These are phyloP conservation scores for Xylaria sp. DNA, from an alignment of 2,329 filamentous ascomycete genomes.

Conservation along the genomic window DNA sequence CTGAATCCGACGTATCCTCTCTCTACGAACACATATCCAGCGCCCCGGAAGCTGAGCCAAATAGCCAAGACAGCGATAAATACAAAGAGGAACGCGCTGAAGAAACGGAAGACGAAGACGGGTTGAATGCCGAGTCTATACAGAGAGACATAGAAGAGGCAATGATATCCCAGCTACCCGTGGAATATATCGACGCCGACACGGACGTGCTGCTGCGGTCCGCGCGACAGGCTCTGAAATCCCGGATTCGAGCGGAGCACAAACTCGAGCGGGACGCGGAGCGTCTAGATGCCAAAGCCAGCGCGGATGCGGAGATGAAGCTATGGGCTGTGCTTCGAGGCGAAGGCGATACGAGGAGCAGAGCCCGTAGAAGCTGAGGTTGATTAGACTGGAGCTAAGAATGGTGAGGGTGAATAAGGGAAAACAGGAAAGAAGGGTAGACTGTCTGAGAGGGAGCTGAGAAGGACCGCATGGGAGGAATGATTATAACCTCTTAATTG, in stretches of 20 bases:
- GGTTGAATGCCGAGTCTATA: constrained; percentile 31
- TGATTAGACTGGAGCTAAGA: neutral
- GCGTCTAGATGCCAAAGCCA: constrained; percentile 35
- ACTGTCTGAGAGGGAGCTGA: neutral
- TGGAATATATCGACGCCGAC: constrained; percentile 26
- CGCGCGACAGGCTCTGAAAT: constrained; percentile 33
- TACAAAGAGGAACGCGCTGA: constrained; percentile 33
- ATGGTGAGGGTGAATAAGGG: neutral
- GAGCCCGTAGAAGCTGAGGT: neutral
- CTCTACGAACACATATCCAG: constrained; percentile 20
- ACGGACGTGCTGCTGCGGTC: constrained; percentile 34
- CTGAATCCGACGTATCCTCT: constrained; percentile 9
- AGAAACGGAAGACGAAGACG: constrained; percentile 20
- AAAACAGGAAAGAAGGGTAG: neutral
- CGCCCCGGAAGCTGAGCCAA: constrained; percentile 26
- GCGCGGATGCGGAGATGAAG: constrained; percentile 42
- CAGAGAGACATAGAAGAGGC: constrained; percentile 46
- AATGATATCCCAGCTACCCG: constrained; percentile 37
- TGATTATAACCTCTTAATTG: neutral
- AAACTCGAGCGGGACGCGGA: constrained; percentile 44
- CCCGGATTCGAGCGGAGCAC: constrained; percentile 45
- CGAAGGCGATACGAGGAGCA: constrained; percentile 9
- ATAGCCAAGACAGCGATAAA: constrained; percentile 15
- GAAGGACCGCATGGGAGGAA: neutral
- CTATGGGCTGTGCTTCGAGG: constrained; percentile 44